A percentile compares a stretch with the other conserved stretches of the same genome.
phyloP scores from a whole-genome alignment of 768 basidiomycete species.

The Mycena leptocephala region DNA sequence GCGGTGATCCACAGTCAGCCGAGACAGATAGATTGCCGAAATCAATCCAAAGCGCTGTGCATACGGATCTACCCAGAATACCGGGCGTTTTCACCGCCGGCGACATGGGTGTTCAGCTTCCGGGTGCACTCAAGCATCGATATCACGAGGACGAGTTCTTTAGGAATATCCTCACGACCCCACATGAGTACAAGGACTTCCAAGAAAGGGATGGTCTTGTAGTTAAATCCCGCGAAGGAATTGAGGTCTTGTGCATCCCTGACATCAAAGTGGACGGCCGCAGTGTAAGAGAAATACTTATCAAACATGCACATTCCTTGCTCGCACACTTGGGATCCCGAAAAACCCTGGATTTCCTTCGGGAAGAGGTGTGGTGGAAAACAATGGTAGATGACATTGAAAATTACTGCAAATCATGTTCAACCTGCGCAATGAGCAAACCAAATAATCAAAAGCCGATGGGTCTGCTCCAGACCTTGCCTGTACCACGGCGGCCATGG shows the following conservation, averaged over 20 bases:
- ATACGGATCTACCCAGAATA: too few relatives aligned
- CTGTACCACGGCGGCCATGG: background rate
- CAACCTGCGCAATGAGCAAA: background rate
- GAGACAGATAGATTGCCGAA: too few relatives aligned
- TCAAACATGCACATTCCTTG: background rate
- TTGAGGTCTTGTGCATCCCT: background rate
- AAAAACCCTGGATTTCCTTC: background rate
- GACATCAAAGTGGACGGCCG: background rate
- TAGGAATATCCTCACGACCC: background rate
- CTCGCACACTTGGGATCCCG: background rate
- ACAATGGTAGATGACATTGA: background rate
- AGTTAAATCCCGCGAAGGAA: background rate
- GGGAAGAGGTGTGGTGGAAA: background rate
- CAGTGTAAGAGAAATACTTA: background rate
- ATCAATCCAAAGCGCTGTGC: too few relatives aligned
- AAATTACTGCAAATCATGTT: background rate
- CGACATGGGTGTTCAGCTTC: background rate
- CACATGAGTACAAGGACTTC: background rate
- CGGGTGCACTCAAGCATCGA: background rate
- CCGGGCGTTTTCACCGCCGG: background rate
- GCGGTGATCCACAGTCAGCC: too few relatives aligned
- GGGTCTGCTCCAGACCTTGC: background rate
- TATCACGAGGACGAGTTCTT: background rate
- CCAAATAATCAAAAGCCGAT: background rate
- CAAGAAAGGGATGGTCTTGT: too few relatives aligned